Base-by-base conservation (phyloP, 495 filamentous ascomycete genomes). In the Aspergillus sclerotioniger region DNA sequence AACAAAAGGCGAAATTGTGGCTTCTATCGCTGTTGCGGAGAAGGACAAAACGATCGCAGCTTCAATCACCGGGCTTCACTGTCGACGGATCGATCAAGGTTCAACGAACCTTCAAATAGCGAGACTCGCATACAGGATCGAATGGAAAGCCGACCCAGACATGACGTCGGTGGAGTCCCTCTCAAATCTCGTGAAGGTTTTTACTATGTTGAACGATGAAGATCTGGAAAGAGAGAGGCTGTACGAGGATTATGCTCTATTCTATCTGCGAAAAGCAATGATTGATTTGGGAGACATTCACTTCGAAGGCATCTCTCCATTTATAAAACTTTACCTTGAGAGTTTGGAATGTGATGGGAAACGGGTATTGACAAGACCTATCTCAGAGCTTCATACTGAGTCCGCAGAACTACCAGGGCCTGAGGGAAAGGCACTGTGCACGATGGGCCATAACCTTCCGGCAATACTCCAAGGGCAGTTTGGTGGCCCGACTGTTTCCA, bases 101-200 rank as follows among this genome's bases (percentile, higher is more conserved):
- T 29, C 52, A n/a, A 45, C 8, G 19, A 44, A 12, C 12, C 17
- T 1, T 16, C 59, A 62, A 6, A 33, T 45, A 13, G 35, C 33
- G 9, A 54, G 37, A 6, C 47, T 60, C 28, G 64, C 62, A 3
- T 67, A 68, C 47, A 51, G 48, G 0, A 50, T 71, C 10, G 54
- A 68, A 16, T 70, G 69, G 69, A 51, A 59, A 6, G 21, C 54
- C 1, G 65, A 68, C 53, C 60, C 65, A 0, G 47, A 51, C 32
- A 31, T 61, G 3, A 35, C 56, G 16, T 15, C 53, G 12, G 29
- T 49, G 13, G 8, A n/a, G 7, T 8, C 7, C 13, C 44, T 56
- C 7, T 20, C 8, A 8, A 28, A n/a, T 6, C 58, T 68, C 32
- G 6, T 69, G n/a, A 17, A 9, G 25, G 5, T 25, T 25, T 25